Evolutionary conservation across 306 rosid species (phyloP).

Genomic region (Glycine latifolia): DNA sequence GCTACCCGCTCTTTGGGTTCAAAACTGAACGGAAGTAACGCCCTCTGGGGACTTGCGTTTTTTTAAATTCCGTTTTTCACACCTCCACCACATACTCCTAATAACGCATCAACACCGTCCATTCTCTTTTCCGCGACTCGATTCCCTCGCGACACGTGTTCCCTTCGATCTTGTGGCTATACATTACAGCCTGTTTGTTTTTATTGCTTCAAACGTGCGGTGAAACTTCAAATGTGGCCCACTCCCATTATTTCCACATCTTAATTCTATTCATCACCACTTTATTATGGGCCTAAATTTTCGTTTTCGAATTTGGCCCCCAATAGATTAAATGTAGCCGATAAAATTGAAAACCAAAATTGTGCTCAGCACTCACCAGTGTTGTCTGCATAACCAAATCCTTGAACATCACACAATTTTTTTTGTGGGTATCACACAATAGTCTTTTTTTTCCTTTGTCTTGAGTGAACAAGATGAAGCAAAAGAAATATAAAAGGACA

Average conservation of each 20-base stretch:
- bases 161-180: background rate
- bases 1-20: slow-evolving; percentile 52
- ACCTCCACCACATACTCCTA: slow-evolving; percentile 2
- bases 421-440: background rate
- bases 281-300: slow-evolving; percentile 7
- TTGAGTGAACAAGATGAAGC: too few species aligned
- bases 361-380: background rate
- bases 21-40: slow-evolving; percentile 38
- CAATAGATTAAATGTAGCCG: background rate
- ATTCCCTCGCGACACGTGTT: slow-evolving; percentile 55
- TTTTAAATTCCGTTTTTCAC: slow-evolving; percentile 36
- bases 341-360: background rate
- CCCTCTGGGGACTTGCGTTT: slow-evolving; percentile 37
- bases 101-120: slow-evolving; percentile 36
- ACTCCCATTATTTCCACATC: background rate
- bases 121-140: slow-evolving; percentile 1
- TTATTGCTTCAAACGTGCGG: slow-evolving; percentile 22
- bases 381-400: background rate
- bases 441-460: background rate
- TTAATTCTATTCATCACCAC: background rate
- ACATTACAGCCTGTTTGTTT: slow-evolving; percentile 34
- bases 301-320: background rate
- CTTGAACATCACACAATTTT: background rate
- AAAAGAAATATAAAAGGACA: too few species aligned
- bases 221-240: slow-evolving; percentile 17